Base-by-base conservation (phyloP, 805 yeast species). In the Lachancea meyersii region DNA sequence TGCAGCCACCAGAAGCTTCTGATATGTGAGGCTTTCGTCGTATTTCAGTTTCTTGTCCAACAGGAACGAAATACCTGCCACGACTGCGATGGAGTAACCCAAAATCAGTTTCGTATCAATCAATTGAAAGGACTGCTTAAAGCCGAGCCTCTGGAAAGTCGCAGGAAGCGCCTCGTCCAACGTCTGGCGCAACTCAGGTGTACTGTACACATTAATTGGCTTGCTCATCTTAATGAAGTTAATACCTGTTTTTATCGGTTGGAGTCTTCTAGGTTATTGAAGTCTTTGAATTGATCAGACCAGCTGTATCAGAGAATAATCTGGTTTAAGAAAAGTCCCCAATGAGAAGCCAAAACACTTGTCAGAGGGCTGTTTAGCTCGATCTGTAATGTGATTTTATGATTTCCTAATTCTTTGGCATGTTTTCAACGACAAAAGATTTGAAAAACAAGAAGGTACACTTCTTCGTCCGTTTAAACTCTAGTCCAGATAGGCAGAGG, bases 41-140 rank as follows among this genome's bases (percentile, higher is more conserved):
- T 73, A 77, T 3, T 55, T 46, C 35, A 63, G 54, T 46, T 75
- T 73, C 60, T 76, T 77, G 49, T 78, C 84, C 32, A 74, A 49
- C 17, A 63, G 56, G 52, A 68, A 78, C 38, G 79, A 69, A 2
- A 59, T 52, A 3, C 67, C 82, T 8, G 80, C 77, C 14, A 75
- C 59, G 1, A 62, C 56, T 6, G 73, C 80, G 23, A 76, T 72
- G 16, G 68, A 48, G 44, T 72, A 69, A 1, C 82, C 82, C 40
- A 78, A 59, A 5, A 68, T 73, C 35, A 77, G 58, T 53, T 73
- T 76, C 14, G 67, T 54, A 54, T 78, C 84, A 28, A 52, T 47
- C 32, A 59, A 40, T 14, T 35, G 42, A 40, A 48, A 54, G 1
- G 51, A 41, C 42, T 58, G 57, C 11, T 32, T 47, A 41, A 51